A percentile compares a stretch with the other conserved stretches of the same genome.
Conservation (phyloP, 2,329 filamentous ascomycete species). For the Fulvia fulva region DNA sequence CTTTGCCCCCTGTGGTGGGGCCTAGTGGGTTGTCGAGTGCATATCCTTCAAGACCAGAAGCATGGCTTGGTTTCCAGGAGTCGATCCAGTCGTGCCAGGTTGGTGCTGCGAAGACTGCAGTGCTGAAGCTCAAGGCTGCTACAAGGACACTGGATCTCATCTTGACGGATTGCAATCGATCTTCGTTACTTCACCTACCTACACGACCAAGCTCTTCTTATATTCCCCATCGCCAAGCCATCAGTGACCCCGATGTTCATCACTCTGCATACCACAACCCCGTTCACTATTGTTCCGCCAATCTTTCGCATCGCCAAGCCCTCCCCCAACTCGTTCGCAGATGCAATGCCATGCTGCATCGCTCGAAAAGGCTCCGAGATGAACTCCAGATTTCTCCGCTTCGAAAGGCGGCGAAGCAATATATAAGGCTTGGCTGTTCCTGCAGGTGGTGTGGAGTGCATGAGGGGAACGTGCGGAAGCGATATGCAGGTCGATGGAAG, state of each 20-base stretch:
- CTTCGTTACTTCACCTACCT: not conserved
- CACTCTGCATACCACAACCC: not conserved
- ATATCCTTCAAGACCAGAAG: slow-evolving; percentile 15
- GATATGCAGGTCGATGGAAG: not conserved
- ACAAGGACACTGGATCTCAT: not conserved
- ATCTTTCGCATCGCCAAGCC: not conserved
- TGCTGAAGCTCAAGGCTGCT: not conserved
- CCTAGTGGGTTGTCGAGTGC: slow-evolving; percentile 25
- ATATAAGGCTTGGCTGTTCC: not conserved
- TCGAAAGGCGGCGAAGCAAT: not conserved
- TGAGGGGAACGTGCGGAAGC: not conserved
- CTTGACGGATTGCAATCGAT: not conserved
- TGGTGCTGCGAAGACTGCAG: not conserved
- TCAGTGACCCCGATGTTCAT: not conserved
- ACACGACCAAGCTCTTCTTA: not conserved
- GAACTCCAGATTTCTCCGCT: not conserved
- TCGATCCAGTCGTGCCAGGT: not conserved
- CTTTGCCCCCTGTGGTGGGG: slow-evolving; percentile 38
- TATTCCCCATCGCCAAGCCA: not conserved
- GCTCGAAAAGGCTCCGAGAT: not conserved
- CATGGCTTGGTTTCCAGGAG: not conserved
- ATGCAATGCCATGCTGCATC: not conserved
- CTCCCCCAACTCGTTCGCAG: not conserved
- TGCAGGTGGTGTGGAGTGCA: not conserved
- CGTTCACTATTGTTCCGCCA: not conserved